These are phyloP conservation scores for Eleusine indica DNA, from an alignment of 176 grass and related monocot genomes.

Conservation along the genomic window DNA sequence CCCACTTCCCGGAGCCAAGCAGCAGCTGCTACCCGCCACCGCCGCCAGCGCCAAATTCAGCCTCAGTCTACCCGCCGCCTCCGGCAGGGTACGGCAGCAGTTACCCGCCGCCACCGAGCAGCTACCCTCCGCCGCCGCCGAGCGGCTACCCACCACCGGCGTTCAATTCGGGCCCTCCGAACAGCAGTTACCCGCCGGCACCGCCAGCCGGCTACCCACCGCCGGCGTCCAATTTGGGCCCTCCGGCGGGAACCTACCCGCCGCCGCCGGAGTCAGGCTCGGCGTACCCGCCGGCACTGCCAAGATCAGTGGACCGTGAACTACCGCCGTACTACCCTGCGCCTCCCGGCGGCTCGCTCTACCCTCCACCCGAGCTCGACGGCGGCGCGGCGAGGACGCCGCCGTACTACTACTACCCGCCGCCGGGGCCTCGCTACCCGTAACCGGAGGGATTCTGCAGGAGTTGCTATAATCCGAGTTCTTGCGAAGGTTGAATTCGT, in stretches of 20 bases:
- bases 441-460: not conserved
- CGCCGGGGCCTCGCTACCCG: constrained; percentile 23
- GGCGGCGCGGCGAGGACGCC: not conserved
- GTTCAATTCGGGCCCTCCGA: not conserved
- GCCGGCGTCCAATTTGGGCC: not conserved
- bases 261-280: constrained; percentile 23
- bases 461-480: not conserved
- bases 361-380: constrained; percentile 35
- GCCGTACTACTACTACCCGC: constrained; percentile 54
- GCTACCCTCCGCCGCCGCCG: constrained; percentile 29
- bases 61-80: not conserved
- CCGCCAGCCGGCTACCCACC: constrained; percentile 34
- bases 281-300: not conserved
- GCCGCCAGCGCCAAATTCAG: not conserved
- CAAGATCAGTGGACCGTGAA: constrained; percentile 27
- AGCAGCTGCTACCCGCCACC: constrained; percentile 28
- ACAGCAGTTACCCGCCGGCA: constrained; percentile 26
- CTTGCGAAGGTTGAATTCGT: too few relatives aligned
- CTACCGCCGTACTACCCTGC: not conserved
- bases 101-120: constrained; percentile 21
- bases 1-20: not conserved
- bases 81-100: not conserved
- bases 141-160: constrained; percentile 25
- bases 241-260: constrained; percentile 27
- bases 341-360: constrained; percentile 17